These are phyloP conservation scores for Hypoxylon sp. DNA, from an alignment of 2,329 filamentous ascomycete species.

Conservation along the genomic window DNA sequence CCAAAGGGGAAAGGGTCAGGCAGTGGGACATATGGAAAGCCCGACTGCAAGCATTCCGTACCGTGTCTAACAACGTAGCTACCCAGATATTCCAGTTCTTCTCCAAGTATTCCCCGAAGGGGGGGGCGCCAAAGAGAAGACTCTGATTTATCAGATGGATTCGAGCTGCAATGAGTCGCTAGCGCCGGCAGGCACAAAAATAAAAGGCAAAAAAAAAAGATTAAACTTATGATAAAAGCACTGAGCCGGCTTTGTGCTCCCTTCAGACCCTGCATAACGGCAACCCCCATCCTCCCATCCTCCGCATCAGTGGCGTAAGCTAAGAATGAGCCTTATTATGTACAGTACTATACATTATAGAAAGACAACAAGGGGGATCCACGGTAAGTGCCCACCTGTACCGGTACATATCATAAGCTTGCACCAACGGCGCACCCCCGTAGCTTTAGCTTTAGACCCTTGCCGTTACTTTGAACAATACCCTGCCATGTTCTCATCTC, in stretches of 20 bases:
- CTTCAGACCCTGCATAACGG: conserved; percentile 56
- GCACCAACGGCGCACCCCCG: conserved; percentile 35
- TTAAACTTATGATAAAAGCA: conserved; percentile 24
- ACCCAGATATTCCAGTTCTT: conserved; percentile 21
- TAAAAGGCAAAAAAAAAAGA: conserved; percentile 15
- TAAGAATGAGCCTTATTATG: conserved; percentile 48
- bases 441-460: conserved; percentile 41
- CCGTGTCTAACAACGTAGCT: conserved; percentile 24
- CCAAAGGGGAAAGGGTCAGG: conserved; percentile 43
- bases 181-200: conserved; percentile 25
- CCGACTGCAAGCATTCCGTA: conserved; percentile 39
- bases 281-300: conserved; percentile 49
- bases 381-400: conserved; percentile 32
- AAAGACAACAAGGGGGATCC: conserved; percentile 27
- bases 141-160: conserved; percentile 26
- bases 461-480: conserved; percentile 44
- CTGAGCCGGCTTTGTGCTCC: conserved; percentile 38
- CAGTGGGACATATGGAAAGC: conserved; percentile 38
- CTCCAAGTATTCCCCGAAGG: conserved; percentile 29
- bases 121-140: conserved; percentile 11
- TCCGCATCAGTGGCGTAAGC: conserved; percentile 56
- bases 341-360: conserved; percentile 25
- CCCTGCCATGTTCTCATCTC: conserved; percentile 47
- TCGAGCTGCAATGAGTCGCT: conserved; percentile 20
- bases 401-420: conserved; percentile 38